Conservation (phyloP, 768 basidiomycete species). For the Coprinopsis strossmayeri region DNA sequence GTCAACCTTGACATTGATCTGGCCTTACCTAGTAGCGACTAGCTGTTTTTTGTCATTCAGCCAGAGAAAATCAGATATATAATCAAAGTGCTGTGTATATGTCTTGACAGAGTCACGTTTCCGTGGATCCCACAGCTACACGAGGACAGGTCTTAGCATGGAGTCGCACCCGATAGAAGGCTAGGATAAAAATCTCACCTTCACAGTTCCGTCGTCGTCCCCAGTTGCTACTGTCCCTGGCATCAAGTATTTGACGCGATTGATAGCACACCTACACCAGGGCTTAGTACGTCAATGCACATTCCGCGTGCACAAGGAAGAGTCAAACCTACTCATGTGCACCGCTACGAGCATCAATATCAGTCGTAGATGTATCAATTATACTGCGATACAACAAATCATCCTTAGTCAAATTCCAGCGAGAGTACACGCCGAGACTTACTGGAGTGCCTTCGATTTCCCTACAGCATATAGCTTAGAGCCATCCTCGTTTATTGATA, state of each 20-base stretch:
- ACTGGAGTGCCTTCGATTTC: conserved; percentile 78
- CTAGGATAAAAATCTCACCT: conserved; percentile 44
- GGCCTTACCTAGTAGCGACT: conserved; percentile 75
- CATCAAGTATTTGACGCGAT: conserved; percentile 70
- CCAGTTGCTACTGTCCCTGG: conserved; percentile 77
- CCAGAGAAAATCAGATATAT: conserved; percentile 90
- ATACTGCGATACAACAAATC: conserved; percentile 34
- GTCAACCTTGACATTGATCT: background rate
- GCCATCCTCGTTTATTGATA: conserved; percentile 66
- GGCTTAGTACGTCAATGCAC: conserved; percentile 26
- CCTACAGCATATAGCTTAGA: conserved; percentile 68
- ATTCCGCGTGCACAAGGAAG: background rate
- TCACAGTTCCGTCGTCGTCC: conserved; percentile 92
- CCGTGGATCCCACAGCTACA: conserved; percentile 89
- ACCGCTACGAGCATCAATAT: conserved; percentile 38
- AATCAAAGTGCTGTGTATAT: conserved; percentile 89
- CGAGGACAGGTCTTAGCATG: conserved; percentile 1
- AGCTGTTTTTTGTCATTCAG: conserved; percentile 78
- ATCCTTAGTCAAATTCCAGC: background rate
- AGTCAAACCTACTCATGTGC: conserved; percentile 60
- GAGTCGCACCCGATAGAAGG: background rate
- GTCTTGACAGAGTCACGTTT: conserved; percentile 53
- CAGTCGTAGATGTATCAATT: conserved; percentile 59
- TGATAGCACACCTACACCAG: conserved; percentile 66
- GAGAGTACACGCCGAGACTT: conserved; percentile 22